phyloP scores from a whole-genome alignment of 306 rosid species.

The Trifolium dubium region DNA sequence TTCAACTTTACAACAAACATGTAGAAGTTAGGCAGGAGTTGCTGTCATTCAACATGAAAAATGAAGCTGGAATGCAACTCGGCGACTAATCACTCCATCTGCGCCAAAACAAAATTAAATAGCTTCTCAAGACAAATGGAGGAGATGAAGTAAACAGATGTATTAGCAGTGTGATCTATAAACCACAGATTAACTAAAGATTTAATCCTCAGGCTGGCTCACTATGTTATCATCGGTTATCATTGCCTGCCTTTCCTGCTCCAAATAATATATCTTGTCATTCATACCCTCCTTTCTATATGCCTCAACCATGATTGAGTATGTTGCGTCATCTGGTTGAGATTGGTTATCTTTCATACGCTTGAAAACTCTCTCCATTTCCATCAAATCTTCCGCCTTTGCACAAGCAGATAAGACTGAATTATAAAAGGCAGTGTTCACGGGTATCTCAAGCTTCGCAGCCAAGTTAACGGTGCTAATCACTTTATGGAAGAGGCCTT shows the following conservation, averaged over 20 bases:
- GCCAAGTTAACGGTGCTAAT: conserved; percentile 79
- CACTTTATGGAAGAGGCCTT: conserved; percentile 96
- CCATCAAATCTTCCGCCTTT: conserved; percentile 88
- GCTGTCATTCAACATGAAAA: conserved; percentile 33
- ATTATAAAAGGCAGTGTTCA: conserved; percentile 74
- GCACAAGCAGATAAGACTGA: conserved; percentile 88
- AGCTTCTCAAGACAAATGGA: conserved; percentile 36
- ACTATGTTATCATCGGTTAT: conserved; percentile 36
- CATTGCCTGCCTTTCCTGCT: conserved; percentile 60
- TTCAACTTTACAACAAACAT: conserved; percentile 32
- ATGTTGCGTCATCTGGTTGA: conserved; percentile 69
- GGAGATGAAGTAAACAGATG: conserved; percentile 39
- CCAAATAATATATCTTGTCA: conserved; percentile 83
- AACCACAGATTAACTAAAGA: conserved; percentile 34
- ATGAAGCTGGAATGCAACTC: conserved; percentile 38
- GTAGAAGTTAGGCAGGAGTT: conserved; percentile 32
- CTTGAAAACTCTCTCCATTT: conserved; percentile 87
- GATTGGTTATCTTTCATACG: conserved; percentile 83
- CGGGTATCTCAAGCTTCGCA: conserved; percentile 78
- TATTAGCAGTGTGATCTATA: conserved; percentile 35
- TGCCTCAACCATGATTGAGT: conserved; percentile 71
- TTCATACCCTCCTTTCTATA: conserved; percentile 85
- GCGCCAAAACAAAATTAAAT: conserved; percentile 23
- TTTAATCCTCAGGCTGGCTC: conserved; percentile 35
- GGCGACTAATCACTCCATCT: conserved; percentile 35